These are phyloP conservation scores for Arbutus unedo DNA, from an alignment of 148 eudicot genomes.

Conservation along the genomic window DNA sequence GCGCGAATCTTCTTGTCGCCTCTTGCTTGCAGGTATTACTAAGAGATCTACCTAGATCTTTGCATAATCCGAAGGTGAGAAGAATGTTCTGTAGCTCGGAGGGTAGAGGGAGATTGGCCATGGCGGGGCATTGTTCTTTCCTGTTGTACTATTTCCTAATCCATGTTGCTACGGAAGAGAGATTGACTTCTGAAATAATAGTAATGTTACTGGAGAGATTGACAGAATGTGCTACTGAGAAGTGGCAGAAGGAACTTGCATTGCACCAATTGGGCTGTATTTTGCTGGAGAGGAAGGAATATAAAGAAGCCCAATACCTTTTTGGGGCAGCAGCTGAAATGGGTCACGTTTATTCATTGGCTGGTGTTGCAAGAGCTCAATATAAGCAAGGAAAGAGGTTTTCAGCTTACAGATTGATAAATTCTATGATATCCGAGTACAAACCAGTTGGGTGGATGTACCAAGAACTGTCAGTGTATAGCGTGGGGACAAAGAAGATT, in stretches of 20 bases:
- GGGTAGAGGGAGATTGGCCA: slow-evolving; percentile 48
- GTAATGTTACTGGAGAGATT: slow-evolving; percentile 63
- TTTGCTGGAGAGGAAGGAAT: slow-evolving; percentile 61
- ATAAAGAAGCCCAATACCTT: slow-evolving; percentile 67
- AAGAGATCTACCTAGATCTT: slow-evolving; percentile 65
- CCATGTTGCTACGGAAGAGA: slow-evolving; percentile 71
- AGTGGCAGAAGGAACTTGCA: slow-evolving; percentile 79
- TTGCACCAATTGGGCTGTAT: slow-evolving; percentile 82
- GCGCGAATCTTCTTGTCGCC: slow-evolving; percentile 70
- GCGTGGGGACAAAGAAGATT: slow-evolving; percentile 60
- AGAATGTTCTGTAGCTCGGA: slow-evolving; percentile 54
- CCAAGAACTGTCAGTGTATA: slow-evolving; percentile 76
- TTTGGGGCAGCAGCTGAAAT: slow-evolving; percentile 62
- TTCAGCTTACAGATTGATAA: slow-evolving; percentile 63
- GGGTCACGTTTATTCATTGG: slow-evolving; percentile 80
- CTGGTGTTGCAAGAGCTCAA: slow-evolving; percentile 72
- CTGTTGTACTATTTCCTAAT: slow-evolving; percentile 68
- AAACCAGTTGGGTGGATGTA: slow-evolving; percentile 91
- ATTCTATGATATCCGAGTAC: slow-evolving; percentile 47
- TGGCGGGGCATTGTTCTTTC: slow-evolving; percentile 68
- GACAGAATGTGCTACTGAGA: slow-evolving; percentile 53
- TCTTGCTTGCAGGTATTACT: slow-evolving; percentile 74
- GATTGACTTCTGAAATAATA: slow-evolving; percentile 48
- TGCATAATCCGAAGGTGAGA: slow-evolving; percentile 49
- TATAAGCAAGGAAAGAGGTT: slow-evolving; percentile 77